Evolutionary conservation across 108 stramenopile genomes (phyloP).

Genomic region (Skeletonema marinoi): DNA sequence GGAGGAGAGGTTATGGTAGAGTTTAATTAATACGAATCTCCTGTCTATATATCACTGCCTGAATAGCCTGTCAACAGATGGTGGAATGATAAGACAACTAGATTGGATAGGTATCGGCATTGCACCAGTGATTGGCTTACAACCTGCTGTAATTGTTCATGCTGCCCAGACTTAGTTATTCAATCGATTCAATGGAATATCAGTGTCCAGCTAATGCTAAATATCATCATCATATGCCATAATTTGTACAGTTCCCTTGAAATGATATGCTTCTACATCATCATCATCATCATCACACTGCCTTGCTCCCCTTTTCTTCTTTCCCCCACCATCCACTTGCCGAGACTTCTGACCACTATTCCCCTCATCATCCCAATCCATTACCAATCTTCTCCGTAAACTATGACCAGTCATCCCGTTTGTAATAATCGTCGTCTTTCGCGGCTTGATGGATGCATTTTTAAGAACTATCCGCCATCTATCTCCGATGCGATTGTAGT

Average conservation of each 20-base stretch:
- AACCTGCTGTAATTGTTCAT: background rate
- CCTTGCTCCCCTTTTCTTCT: background rate
- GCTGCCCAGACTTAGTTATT: background rate
- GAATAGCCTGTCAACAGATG: too few species aligned
- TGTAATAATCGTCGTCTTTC: conserved; percentile 9
- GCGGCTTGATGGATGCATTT: conserved; percentile 27
- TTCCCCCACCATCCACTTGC: background rate
- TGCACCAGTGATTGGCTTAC: too few species aligned
- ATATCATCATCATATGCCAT: conserved; percentile 40
- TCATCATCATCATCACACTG: background rate
- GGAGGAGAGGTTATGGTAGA: conserved; percentile 4
- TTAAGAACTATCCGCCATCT: conserved; percentile 48
- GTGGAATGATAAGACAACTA: too few species aligned
- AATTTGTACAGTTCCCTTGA: conserved; percentile 36
- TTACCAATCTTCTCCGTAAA: conserved; percentile 12
- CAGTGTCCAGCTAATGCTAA: background rate
- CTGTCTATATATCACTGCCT: too few species aligned
- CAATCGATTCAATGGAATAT: background rate
- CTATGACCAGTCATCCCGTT: conserved; percentile 29
- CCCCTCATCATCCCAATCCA: conserved; percentile 34
- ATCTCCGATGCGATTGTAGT: conserved; percentile 49
- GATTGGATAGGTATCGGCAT: background rate
- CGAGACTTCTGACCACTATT: background rate
- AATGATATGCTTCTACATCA: background rate
- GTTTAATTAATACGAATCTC: background rate